Conservation (phyloP, 495 filamentous ascomycete genomes). For the Penicillium argentinense region DNA sequence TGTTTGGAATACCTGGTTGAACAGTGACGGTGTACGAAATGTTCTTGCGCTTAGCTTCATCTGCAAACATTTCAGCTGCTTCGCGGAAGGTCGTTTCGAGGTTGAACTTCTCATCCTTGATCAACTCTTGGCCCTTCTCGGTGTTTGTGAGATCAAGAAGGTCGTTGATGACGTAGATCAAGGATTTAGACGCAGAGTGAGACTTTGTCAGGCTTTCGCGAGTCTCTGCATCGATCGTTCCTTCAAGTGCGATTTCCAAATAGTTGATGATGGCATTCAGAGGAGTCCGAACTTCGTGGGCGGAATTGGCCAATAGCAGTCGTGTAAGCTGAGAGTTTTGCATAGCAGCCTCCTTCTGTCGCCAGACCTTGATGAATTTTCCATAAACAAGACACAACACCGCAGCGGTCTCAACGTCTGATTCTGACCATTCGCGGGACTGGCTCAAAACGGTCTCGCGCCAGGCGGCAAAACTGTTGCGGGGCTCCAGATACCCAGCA, state of each 20-base stretch:
- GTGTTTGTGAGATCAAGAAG: slow-evolving; percentile 88
- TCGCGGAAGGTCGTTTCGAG: slow-evolving; percentile 70
- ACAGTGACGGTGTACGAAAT: slow-evolving; percentile 66
- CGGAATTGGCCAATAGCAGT: slow-evolving; percentile 84
- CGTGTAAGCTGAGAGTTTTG: slow-evolving; percentile 80
- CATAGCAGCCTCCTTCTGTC: slow-evolving; percentile 83
- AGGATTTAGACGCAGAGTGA: slow-evolving; percentile 89
- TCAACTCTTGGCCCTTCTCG: slow-evolving; percentile 75
- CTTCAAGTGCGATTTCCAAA: slow-evolving; percentile 89
- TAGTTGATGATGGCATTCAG: slow-evolving; percentile 97
- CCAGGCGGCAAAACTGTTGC: slow-evolving; percentile 38
- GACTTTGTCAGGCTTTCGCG: slow-evolving; percentile 76
- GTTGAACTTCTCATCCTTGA: slow-evolving; percentile 82
- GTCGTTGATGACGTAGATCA: slow-evolving; percentile 97
- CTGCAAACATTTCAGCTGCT: slow-evolving; percentile 70
- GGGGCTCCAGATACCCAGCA: slow-evolving; percentile 33
- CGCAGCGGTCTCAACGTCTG: slow-evolving; percentile 78
- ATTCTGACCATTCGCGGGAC: slow-evolving; percentile 47
- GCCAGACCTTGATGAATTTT: slow-evolving; percentile 90
- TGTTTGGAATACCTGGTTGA: slow-evolving; percentile 65
- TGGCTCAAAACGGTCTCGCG: slow-evolving; percentile 36
- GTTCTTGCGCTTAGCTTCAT: slow-evolving; percentile 73
- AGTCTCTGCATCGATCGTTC: slow-evolving; percentile 76
- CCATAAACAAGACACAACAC: slow-evolving; percentile 90
- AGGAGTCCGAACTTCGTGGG: slow-evolving; percentile 92